These are phyloP conservation scores for Xylaria sp. DNA, from an alignment of 2,329 filamentous ascomycete species.

Conservation along the genomic window DNA sequence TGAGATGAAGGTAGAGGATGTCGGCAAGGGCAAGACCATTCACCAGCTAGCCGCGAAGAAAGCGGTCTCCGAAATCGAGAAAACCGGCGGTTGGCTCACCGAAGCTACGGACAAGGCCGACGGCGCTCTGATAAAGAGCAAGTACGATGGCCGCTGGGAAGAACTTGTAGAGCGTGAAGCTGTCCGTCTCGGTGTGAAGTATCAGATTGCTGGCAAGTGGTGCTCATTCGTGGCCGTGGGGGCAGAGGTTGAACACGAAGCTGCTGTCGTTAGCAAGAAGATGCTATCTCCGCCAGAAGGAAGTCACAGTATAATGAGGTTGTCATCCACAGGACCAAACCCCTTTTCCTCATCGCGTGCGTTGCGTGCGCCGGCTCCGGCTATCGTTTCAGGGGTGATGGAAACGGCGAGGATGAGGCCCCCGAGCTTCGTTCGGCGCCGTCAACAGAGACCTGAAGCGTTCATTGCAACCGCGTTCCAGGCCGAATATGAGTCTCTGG, in stretches of 20 bases:
- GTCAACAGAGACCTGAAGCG: no score
- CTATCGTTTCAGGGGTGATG: no score
- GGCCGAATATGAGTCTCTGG: no score
- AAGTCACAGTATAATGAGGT: no score
- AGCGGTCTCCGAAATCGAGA: constrained; percentile 23
- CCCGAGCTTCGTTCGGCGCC: no score
- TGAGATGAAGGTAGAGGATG: constrained; percentile 22
- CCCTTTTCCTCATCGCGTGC: no score
- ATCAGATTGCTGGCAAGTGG: constrained; percentile 11
- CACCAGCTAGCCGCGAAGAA: constrained; percentile 26
- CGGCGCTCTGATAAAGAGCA: constrained; percentile 2
- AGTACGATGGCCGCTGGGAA: constrained; percentile 3
- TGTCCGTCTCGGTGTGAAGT: constrained; percentile 5
- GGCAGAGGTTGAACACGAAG: constrained; percentile 6
- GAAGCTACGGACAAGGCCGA: not conserved
- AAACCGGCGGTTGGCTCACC: constrained; percentile 20
- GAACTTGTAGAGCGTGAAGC: constrained; percentile 10
- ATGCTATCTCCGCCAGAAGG: not conserved
- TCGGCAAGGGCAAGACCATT: constrained; percentile 23
- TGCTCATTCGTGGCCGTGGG: constrained; percentile 14
- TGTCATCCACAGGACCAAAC: no score
- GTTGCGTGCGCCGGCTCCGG: no score
- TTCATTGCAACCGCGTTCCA: no score
- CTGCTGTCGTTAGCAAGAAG: not conserved
- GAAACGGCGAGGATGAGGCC: no score